Evolutionary conservation across 768 basidiomycete genomes (phyloP).

Genomic region (Lactarius tabidus): DNA sequence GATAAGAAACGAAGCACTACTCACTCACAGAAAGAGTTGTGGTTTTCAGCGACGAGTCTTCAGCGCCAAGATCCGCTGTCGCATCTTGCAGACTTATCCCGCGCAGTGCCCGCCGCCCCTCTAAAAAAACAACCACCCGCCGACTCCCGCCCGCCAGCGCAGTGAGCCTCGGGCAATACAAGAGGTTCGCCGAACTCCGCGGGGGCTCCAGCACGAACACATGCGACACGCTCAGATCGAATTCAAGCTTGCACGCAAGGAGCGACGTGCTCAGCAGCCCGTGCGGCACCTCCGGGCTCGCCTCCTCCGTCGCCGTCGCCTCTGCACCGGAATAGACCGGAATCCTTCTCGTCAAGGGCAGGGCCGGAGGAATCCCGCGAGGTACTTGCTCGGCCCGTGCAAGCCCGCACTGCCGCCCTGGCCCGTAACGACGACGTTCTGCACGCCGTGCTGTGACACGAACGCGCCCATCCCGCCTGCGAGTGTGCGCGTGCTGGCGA

Average conservation of each 20-base stretch:
- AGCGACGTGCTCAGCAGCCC: constrained; percentile 88
- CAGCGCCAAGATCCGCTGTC: constrained; percentile 8
- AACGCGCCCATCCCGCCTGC: no score
- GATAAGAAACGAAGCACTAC: no score
- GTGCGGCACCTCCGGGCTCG: constrained; percentile 38
- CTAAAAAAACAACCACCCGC: constrained; percentile 74
- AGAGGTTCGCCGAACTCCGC: constrained; percentile 86
- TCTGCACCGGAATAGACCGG: constrained; percentile 34
- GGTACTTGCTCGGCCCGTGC: constrained; percentile 5
- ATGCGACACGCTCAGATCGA: constrained; percentile 70
- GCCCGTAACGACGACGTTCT: no score
- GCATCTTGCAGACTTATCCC: constrained; percentile 28
- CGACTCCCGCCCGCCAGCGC: constrained; percentile 70
- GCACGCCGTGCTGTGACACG: no score
- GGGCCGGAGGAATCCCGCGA: constrained; percentile 25
- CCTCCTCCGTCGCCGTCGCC: constrained; percentile 8
- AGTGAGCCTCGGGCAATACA: constrained; percentile 85
- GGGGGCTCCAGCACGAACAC: constrained; percentile 89
- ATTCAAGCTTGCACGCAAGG: constrained; percentile 87
- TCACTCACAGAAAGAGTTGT: neutral
- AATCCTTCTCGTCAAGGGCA: neutral
- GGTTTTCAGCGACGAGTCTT: neutral
- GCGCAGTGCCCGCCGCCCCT: constrained; percentile 63
- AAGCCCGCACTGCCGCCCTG: no score
- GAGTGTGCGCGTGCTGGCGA: no score